phyloP scores from a whole-genome alignment of 2,329 filamentous ascomycete species.

The Exophiala lecanii-corni region DNA sequence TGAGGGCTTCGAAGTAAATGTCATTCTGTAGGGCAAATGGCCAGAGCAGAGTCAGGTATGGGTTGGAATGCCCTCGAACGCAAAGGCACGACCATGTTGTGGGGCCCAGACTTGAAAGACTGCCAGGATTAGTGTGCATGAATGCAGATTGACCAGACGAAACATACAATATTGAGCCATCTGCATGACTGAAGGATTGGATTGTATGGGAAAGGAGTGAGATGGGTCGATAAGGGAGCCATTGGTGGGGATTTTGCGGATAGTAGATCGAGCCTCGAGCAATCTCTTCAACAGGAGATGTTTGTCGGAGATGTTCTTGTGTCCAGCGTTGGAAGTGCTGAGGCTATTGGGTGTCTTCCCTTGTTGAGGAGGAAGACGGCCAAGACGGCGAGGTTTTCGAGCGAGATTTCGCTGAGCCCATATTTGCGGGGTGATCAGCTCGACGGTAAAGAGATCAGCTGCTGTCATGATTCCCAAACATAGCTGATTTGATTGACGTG shows the following conservation, averaged over 20 bases:
- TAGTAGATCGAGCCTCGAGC: conserved; percentile 6
- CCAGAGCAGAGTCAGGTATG: conserved; percentile 16
- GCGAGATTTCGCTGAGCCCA: neutral
- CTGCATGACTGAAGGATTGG: conserved; percentile 3
- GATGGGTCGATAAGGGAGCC: conserved; percentile 13
- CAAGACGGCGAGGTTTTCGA: neutral
- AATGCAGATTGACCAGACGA: neutral
- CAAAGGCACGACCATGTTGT: conserved; percentile 15
- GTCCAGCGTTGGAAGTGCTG: too few relatives aligned
- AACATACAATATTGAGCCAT: conserved; percentile 15
- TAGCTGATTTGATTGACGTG: too few relatives aligned
- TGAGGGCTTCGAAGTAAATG: conserved; percentile 12
- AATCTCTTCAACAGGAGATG: conserved; percentile 4
- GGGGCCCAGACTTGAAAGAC: conserved; percentile 16
- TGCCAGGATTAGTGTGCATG: neutral
- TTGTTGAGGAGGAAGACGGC: too few relatives aligned
- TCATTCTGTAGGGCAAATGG: conserved; percentile 12
- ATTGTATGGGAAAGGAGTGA: conserved; percentile 14
- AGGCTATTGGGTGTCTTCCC: too few relatives aligned
- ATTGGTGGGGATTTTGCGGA: conserved; percentile 8
- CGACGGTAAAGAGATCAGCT: neutral
- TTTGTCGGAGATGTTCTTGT: conserved; percentile 4
- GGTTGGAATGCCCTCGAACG: conserved; percentile 14
- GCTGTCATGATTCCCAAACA: too few relatives aligned
- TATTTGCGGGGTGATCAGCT: neutral